Evolutionary conservation across 805 yeast genomes (phyloP), one percentile per base, ranked within the genome.

Genomic region (Metschnikowia baotianmanensis): DNA sequence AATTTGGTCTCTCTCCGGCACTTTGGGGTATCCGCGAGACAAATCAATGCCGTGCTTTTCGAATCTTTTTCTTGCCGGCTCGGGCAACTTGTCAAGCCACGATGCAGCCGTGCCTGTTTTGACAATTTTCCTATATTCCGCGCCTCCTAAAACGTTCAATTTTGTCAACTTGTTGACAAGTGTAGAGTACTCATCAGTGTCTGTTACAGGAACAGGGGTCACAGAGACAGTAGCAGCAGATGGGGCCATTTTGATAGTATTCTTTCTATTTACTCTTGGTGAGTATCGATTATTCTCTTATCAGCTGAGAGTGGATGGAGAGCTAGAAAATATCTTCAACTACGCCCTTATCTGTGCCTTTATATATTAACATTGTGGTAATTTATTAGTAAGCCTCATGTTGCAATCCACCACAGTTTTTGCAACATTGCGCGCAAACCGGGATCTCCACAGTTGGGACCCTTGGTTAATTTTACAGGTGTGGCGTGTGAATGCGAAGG

Each of bases 21-120:
- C 43, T 35, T 43, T 50, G 19, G 64, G 64, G 47, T 59, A 59
- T 0, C 63, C 63, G 20, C 51, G 32, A 6, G 61, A 53, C 41
- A 58, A 47, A 40, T 59, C 61, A 19, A 59, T 50, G 30, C 56
- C 55, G 43, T 57, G 46, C 34, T 48, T 57, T 6, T 54, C 58
- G 38, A 43, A 53, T 27, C 64, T 46, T n/a, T 43, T 46, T 36
- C 51, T 51, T 28, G 64, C 50, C 2, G 58, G 35, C 15, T 40
- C 53, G 5, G 62, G 63, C 40, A 58, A 46, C 10, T 29, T 43
- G 27, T 50, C 51, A 17, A 48, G 34, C 51, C 52, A 48, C 9
- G 53, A 48, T 5, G 47, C 51, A 7, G 40, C 40, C 13, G 40
- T 4, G 3, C 52, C 53, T 3, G 48, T 40, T 24, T 45, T 47